Percentiles rank a stretch among this genome's conserved stretches.
Evolutionary conservation across 108 stramenopile genomes (phyloP).

Genomic region (Nitzschia sp.): DNA sequence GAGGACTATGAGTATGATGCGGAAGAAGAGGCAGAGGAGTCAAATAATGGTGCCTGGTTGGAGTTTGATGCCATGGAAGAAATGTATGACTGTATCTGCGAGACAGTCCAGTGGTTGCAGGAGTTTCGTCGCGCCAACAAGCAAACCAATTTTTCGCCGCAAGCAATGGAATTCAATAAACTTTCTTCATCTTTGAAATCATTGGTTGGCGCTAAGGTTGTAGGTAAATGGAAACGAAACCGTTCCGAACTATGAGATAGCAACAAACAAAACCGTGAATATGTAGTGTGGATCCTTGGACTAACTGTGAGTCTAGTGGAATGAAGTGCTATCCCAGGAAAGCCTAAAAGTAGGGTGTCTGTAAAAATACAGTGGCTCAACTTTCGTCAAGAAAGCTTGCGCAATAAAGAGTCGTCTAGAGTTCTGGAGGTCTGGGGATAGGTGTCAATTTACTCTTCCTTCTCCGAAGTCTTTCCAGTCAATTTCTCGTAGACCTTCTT

Average conservation of each 20-base stretch:
- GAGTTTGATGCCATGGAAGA: conserved; percentile 25
- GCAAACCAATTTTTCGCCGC: conserved; percentile 6
- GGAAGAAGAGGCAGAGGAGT: conserved; percentile 10
- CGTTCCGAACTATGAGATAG: conserved; percentile 44
- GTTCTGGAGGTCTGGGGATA: neutral
- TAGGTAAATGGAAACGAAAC: conserved; percentile 57
- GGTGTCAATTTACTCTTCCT: conserved; percentile 13
- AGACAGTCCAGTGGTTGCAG: conserved; percentile 1
- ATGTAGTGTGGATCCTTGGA: no score
- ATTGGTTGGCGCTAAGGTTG: conserved; percentile 46
- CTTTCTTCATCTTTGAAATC: conserved; percentile 44
- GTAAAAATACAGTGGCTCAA: conserved; percentile 8
- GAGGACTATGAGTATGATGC: conserved; percentile 38
- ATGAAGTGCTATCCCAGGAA: no score
- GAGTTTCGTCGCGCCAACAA: neutral
- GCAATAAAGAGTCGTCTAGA: conserved; percentile 1
- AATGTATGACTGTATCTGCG: conserved; percentile 24
- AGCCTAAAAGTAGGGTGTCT: neutral
- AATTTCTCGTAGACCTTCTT: conserved; percentile 75
- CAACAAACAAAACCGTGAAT: no score
- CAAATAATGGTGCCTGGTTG: conserved; percentile 12
- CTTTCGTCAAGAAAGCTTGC: neutral
- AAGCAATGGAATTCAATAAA: conserved; percentile 36
- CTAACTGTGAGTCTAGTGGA: no score
- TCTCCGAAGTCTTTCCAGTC: conserved; percentile 42